These are phyloP conservation scores for Citrus maxima DNA, from an alignment of 345 rosid genomes.

Conservation along the genomic window DNA sequence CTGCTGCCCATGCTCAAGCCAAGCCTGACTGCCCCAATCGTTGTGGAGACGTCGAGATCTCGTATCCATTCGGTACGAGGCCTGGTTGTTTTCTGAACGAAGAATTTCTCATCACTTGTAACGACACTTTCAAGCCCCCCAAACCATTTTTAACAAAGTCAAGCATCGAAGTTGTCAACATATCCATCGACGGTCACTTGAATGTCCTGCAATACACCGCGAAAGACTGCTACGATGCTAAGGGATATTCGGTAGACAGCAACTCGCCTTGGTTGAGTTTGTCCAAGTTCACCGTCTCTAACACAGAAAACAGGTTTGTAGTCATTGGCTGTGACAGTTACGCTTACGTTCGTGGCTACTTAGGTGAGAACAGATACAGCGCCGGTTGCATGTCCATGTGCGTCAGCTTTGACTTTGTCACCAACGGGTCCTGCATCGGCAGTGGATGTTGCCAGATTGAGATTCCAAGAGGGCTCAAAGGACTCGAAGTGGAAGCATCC, in stretches of 20 bases:
- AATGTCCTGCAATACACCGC: background rate
- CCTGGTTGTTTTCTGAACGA: conserved; percentile 23
- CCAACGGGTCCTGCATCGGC: conserved; percentile 21
- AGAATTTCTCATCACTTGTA: conserved; percentile 24
- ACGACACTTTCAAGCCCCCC: background rate
- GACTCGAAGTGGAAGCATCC: too few species aligned
- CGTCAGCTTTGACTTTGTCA: background rate
- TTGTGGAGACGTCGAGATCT: conserved; percentile 31
- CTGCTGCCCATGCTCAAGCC: background rate
- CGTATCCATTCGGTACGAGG: conserved; percentile 37
- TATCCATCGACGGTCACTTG: conserved; percentile 16
- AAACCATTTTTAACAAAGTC: too few species aligned
- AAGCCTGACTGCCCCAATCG: conserved; percentile 2
- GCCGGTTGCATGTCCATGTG: conserved; percentile 22
- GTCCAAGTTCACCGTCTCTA: too few species aligned
- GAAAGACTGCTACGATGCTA: background rate
- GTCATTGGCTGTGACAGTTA: conserved; percentile 32
- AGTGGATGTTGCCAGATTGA: conserved; percentile 30
- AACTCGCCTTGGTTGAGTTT: background rate
- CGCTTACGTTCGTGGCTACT: background rate
- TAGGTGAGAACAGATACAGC: background rate
- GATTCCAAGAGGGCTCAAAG: conserved; percentile 19
- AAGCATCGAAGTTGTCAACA: background rate
- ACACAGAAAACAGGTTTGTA: conserved; percentile 15
- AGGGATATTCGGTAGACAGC: background rate